Percentiles rank a stretch among this genome's conserved stretches.
Evolutionary conservation across 352 stramenopile genomes (phyloP).

Genomic region (Phytopythium oedochilum): DNA sequence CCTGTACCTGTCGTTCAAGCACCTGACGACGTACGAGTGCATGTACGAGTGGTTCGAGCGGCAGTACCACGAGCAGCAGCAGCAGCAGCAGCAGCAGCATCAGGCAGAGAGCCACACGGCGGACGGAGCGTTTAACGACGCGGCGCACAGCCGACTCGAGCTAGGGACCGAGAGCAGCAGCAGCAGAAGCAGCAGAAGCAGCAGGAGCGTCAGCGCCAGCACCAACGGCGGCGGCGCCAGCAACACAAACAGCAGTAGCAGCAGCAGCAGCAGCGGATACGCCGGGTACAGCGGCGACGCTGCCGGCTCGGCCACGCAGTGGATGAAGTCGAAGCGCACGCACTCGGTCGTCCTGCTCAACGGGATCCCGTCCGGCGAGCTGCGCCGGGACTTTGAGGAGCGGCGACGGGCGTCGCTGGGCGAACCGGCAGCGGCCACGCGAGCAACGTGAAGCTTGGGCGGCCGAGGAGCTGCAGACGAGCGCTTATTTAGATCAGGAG

Average conservation of each 20-base stretch:
- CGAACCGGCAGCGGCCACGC: not conserved
- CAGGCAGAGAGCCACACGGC: not conserved
- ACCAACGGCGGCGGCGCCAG: not conserved
- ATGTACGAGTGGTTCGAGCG: conserved; percentile 35
- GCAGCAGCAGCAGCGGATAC: not conserved
- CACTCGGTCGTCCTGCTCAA: conserved; percentile 4
- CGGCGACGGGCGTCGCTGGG: conserved; percentile 1
- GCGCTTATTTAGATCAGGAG: no score
- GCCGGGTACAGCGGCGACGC: not conserved
- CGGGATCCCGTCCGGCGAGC: conserved; percentile 1
- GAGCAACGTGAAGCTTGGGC: not conserved
- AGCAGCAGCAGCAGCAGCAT: not conserved
- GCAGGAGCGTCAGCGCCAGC: not conserved
- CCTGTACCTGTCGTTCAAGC: conserved; percentile 46
- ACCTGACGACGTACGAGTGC: conserved; percentile 52
- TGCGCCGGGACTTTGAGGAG: conserved; percentile 4
- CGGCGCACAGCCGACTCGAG: not conserved
- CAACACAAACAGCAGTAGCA: not conserved
- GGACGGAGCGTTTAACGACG: not conserved
- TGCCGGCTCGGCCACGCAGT: not conserved
- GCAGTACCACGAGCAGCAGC: not conserved
- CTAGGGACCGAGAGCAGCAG: not conserved
- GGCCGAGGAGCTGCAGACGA: not conserved
- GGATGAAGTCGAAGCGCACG: not conserved
- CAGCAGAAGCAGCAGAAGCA: not conserved